Percentiles rank a stretch among this genome's conserved stretches.
phyloP scores from a whole-genome alignment of 2,329 filamentous ascomycete genomes.

The Hymenoscyphus infarciens region DNA sequence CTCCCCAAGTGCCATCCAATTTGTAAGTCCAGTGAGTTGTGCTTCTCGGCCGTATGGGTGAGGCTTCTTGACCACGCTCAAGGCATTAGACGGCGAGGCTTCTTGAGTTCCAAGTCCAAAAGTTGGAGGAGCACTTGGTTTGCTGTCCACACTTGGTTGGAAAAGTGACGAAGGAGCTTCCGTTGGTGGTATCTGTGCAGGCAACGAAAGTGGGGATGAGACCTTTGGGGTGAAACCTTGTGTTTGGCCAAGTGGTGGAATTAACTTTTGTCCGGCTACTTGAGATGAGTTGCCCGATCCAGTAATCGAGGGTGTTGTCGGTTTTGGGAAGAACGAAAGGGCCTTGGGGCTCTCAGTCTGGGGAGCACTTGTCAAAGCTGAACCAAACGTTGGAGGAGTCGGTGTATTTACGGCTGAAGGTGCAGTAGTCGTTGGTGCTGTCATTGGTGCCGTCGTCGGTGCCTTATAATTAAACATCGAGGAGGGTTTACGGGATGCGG shows the following conservation, averaged over 20 bases:
- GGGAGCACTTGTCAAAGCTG: background rate
- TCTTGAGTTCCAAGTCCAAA: background rate
- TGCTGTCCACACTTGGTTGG: background rate
- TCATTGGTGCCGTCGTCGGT: background rate
- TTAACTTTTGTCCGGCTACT: background rate
- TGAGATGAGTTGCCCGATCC: background rate
- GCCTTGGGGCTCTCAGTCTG: constrained; percentile 8
- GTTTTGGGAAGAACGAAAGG: constrained; percentile 4
- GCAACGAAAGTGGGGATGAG: background rate
- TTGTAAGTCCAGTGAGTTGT: constrained; percentile 19
- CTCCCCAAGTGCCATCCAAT: constrained; percentile 32
- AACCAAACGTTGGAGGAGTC: background rate
- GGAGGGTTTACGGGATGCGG: background rate
- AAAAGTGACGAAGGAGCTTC: background rate
- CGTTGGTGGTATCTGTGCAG: background rate
- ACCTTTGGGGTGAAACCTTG: background rate
- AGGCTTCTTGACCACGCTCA: background rate
- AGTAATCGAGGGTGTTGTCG: background rate
- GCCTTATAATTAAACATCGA: background rate
- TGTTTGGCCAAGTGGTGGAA: background rate
- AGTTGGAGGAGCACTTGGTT: background rate
- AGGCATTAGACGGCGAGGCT: background rate
- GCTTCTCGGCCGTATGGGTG: constrained; percentile 5
- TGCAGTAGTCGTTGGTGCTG: background rate
- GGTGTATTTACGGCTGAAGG: background rate